phyloP scores from a whole-genome alignment of 257 asterid species.

The Galeopsis tetrahit region DNA sequence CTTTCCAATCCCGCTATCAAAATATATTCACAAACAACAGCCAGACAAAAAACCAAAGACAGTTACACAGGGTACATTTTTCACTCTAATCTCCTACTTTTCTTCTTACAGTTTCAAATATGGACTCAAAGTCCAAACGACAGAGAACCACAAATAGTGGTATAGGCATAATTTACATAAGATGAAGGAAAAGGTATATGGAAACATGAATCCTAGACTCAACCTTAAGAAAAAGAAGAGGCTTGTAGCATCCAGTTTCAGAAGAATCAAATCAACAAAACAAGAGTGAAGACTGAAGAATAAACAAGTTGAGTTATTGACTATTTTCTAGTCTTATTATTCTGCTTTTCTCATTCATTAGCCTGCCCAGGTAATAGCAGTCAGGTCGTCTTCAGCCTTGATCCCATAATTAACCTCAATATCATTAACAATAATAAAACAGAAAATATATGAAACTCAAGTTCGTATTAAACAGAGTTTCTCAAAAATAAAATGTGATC shows the following conservation, averaged over 20 bases:
- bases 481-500: slow-evolving; percentile 13
- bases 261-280: slow-evolving; percentile 1
- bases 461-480: neutral
- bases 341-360: slow-evolving; percentile 3
- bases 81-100: neutral
- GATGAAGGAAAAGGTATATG: slow-evolving; percentile 8
- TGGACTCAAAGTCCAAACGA: slow-evolving; percentile 6
- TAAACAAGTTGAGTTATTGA: neutral
- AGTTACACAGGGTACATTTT: neutral
- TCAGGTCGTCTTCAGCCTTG: slow-evolving; percentile 15
- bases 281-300: slow-evolving; percentile 8
- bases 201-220: slow-evolving; percentile 5
- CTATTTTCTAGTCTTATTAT: too few species aligned
- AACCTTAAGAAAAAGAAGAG: slow-evolving; percentile 7
- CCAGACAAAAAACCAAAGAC: neutral
- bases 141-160: slow-evolving; percentile 1
- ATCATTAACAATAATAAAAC: slow-evolving; percentile 17
- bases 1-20: neutral
- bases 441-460: neutral
- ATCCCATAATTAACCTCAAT: slow-evolving; percentile 4
- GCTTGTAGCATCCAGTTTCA: slow-evolving; percentile 19
- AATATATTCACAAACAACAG: neutral
- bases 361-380: neutral
- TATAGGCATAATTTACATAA: neutral
- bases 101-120: neutral